Evolutionary conservation across 495 filamentous ascomycete species (phyloP).

Genomic region (Penicillium canescens): DNA sequence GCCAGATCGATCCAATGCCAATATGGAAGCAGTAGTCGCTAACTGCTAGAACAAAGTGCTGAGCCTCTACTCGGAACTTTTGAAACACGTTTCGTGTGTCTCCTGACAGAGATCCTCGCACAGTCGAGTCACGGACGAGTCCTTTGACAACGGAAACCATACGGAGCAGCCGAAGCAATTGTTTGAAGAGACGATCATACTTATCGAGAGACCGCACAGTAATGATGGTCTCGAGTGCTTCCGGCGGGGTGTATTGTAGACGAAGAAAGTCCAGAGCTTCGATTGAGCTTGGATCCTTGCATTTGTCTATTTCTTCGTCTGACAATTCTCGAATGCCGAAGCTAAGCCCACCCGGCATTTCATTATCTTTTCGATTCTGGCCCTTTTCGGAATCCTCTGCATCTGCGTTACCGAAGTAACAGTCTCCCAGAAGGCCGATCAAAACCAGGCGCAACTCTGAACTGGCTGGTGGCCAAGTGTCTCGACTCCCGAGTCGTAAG

Average conservation of each 20-base stretch:
- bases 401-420: conserved; percentile 47
- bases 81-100: conserved; percentile 48
- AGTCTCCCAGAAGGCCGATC: conserved; percentile 82
- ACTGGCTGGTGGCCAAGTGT: conserved; percentile 89
- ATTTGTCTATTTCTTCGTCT: conserved; percentile 70
- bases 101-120: conserved; percentile 37
- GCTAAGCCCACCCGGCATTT: conserved; percentile 77
- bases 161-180: conserved; percentile 73
- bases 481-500: conserved; percentile 70
- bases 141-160: conserved; percentile 78
- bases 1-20: conserved; percentile 72
- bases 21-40: conserved; percentile 75
- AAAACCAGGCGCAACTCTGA: conserved; percentile 86
- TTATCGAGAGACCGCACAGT: conserved; percentile 64
- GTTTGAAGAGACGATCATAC: conserved; percentile 81
- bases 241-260: conserved; percentile 78
- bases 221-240: conserved; percentile 70
- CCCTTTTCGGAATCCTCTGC: conserved; percentile 18
- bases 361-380: conserved; percentile 36
- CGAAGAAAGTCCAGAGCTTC: conserved; percentile 90
- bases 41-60: conserved; percentile 71
- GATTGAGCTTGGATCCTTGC: conserved; percentile 75
- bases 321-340: conserved; percentile 85
- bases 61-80: conserved; percentile 71
- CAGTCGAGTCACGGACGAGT: conserved; percentile 61